A percentile compares a stretch with the other conserved stretches of the same genome.
Conservation (phyloP, 805 yeast genomes). For the Clavispora phyllophila region DNA sequence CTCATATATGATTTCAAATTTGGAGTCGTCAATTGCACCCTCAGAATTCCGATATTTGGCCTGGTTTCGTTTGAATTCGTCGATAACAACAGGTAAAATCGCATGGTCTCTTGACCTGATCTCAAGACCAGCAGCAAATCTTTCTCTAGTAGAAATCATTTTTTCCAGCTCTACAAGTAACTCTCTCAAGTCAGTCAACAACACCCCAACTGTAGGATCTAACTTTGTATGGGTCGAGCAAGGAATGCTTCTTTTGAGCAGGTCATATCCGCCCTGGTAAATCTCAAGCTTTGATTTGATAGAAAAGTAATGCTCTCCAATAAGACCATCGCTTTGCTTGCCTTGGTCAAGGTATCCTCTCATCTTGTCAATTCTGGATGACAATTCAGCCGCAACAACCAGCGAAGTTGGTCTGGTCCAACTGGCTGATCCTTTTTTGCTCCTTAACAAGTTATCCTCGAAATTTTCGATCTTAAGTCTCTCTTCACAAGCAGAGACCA, state of each 20-base stretch:
- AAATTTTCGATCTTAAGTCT: conserved; percentile 44
- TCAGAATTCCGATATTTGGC: conserved; percentile 9
- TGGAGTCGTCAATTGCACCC: conserved; percentile 21
- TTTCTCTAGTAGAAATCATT: conserved; percentile 33
- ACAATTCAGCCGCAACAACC: conserved; percentile 37
- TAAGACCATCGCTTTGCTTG: conserved; percentile 51
- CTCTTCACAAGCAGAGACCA: conserved; percentile 43
- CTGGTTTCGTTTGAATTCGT: conserved; percentile 34
- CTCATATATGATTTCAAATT: conserved; percentile 35
- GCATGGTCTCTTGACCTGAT: conserved; percentile 42
- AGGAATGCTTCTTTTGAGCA: conserved; percentile 36
- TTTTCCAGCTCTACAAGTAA: conserved; percentile 23
- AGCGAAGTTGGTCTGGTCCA: conserved; percentile 52
- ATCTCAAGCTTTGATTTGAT: conserved; percentile 43
- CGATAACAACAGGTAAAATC: conserved; percentile 49
- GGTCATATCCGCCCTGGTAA: conserved; percentile 36
- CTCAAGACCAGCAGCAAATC: conserved; percentile 38
- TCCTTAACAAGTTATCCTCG: conserved; percentile 51
- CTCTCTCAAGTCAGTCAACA: conserved; percentile 34
- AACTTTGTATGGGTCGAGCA: conserved; percentile 29
- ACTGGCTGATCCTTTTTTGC: conserved; percentile 45
- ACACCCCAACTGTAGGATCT: conserved; percentile 25
- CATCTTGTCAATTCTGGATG: conserved; percentile 40
- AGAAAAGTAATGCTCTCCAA: conserved; percentile 42
- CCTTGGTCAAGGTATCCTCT: conserved; percentile 53